Conservation (phyloP, 768 basidiomycete genomes). For the Ramaria sp. region DNA sequence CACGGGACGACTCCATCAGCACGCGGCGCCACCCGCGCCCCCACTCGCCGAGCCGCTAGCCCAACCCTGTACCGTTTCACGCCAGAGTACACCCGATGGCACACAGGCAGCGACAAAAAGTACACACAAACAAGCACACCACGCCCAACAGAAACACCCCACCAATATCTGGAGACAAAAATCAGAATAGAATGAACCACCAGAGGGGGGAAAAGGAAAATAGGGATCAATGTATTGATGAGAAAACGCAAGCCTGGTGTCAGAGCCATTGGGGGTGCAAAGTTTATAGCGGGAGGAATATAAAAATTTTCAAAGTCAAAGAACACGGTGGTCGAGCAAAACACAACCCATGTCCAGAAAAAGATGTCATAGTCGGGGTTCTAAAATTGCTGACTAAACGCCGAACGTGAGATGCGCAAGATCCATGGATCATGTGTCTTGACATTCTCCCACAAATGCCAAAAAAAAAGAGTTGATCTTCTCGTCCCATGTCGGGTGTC, state of each 20-base stretch:
- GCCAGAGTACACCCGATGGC: background rate
- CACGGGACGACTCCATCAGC: conserved; percentile 22
- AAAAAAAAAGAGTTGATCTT: no score
- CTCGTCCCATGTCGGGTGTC: no score
- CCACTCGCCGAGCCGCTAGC: conserved; percentile 2
- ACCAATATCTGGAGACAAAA: background rate
- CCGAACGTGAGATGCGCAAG: no score
- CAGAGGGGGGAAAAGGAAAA: background rate
- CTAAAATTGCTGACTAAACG: no score
- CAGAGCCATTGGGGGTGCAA: background rate
- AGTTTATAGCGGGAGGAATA: no score
- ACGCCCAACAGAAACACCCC: background rate
- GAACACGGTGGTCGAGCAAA: no score
- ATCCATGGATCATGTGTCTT: no score
- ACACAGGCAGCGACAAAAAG: background rate
- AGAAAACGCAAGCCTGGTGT: conserved; percentile 4
- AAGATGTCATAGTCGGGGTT: no score
- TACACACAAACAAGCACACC: background rate
- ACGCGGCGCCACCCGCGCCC: conserved; percentile 20
- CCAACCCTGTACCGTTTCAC: background rate
- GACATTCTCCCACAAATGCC: no score
- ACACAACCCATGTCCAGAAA: no score
- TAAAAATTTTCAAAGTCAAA: no score
- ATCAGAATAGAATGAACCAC: background rate
- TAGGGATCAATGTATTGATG: background rate